Percentiles rank a stretch among this genome's conserved stretches.
phyloP scores from a whole-genome alignment of 352 stramenopile genomes.

The Phytopythium vexans region DNA sequence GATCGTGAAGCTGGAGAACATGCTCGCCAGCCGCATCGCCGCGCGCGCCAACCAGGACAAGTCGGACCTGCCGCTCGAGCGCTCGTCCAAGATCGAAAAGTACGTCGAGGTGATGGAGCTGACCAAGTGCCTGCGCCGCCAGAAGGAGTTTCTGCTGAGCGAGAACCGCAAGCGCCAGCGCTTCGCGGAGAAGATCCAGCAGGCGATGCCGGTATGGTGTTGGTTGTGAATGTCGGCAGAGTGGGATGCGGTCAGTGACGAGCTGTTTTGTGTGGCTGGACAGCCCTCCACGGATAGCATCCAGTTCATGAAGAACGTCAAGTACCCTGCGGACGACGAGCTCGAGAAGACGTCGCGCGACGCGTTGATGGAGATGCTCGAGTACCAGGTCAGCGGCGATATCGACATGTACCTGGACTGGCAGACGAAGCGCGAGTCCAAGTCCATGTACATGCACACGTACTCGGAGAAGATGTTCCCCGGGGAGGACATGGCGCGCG shows the following conservation, averaged over 20 bases:
- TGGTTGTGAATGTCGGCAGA: neutral
- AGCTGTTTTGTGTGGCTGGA: neutral
- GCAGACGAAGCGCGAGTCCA: slow-evolving; percentile 81
- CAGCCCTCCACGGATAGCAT: slow-evolving; percentile 82
- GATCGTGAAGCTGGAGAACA: slow-evolving; percentile 76
- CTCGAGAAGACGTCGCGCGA: slow-evolving; percentile 74
- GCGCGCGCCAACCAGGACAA: slow-evolving; percentile 70
- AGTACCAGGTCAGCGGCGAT: slow-evolving; percentile 77
- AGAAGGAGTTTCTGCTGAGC: slow-evolving; percentile 84
- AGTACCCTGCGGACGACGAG: slow-evolving; percentile 72
- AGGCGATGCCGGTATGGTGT: slow-evolving; percentile 68
- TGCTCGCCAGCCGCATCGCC: slow-evolving; percentile 66
- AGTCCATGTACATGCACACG: slow-evolving; percentile 84
- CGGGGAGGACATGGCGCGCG: slow-evolving; percentile 62
- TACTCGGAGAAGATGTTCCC: slow-evolving; percentile 74
- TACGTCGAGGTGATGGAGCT: slow-evolving; percentile 88
- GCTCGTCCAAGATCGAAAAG: slow-evolving; percentile 83
- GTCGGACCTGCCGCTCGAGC: slow-evolving; percentile 64
- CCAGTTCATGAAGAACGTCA: slow-evolving; percentile 89
- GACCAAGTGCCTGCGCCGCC: slow-evolving; percentile 80
- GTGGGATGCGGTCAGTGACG: neutral
- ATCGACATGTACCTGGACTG: slow-evolving; percentile 62
- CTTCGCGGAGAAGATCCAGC: slow-evolving; percentile 85
- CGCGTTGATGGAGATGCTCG: slow-evolving; percentile 78
- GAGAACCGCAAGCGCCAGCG: slow-evolving; percentile 85